Conservation (phyloP, 768 basidiomycete genomes). For the Russula sp. region DNA sequence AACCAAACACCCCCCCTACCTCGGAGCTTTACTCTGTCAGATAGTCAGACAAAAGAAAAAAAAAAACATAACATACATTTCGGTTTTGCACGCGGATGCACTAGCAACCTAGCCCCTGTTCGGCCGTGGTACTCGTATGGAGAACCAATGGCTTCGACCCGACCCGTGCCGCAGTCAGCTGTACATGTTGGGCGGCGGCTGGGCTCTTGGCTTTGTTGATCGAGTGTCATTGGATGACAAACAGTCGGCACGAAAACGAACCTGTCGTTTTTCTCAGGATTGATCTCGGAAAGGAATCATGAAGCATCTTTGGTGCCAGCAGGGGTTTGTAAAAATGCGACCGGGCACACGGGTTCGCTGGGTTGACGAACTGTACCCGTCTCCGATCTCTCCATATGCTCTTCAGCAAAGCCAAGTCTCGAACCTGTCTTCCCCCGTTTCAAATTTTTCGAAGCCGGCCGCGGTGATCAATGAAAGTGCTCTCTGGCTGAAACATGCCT, state of each 20-base stretch:
- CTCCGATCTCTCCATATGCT: not conserved
- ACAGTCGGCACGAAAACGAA: not conserved
- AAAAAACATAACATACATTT: too few species aligned
- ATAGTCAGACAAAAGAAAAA: too few species aligned
- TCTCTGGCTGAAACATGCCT: too few species aligned
- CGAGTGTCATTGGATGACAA: not conserved
- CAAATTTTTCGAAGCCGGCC: conserved; percentile 5
- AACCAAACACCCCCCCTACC: not conserved
- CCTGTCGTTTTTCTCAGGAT: not conserved
- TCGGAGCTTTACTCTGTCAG: not conserved
- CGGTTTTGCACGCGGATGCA: not conserved
- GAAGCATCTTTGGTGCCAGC: not conserved
- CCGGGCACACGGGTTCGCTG: not conserved
- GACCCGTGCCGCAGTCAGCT: conserved; percentile 4
- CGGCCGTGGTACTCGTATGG: conserved; percentile 3
- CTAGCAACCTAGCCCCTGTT: conserved; percentile 17
- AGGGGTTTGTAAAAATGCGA: not conserved
- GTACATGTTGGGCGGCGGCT: not conserved
- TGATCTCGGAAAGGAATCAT: not conserved
- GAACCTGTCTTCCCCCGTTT: not conserved
- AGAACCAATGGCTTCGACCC: not conserved
- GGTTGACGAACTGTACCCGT: not conserved
- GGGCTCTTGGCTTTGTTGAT: conserved; percentile 12
- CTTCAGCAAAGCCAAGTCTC: conserved; percentile 5
- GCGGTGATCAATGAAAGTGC: conserved; percentile 1